Evolutionary conservation across 2,329 filamentous ascomycete species (phyloP).

Genomic region (Parascedosporium putredinis): DNA sequence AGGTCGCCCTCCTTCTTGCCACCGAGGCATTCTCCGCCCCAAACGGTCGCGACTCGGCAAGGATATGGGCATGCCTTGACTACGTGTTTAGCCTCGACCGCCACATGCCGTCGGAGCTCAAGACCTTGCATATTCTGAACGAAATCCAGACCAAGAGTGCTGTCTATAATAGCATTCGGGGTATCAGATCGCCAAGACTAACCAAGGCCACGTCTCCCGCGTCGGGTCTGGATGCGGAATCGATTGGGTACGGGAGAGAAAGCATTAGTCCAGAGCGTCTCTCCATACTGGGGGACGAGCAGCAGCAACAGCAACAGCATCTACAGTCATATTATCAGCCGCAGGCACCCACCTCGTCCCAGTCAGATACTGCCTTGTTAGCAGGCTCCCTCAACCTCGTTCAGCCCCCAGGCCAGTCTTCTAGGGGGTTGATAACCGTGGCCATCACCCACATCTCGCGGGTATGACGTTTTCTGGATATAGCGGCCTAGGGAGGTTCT

Average conservation of each 20-base stretch:
- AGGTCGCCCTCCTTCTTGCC: constrained; percentile 57
- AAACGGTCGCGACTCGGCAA: constrained; percentile 44
- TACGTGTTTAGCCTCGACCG: constrained; percentile 57
- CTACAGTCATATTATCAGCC: constrained; percentile 2
- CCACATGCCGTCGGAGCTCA: constrained; percentile 39
- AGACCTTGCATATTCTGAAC: constrained; percentile 48
- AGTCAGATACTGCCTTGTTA: background rate
- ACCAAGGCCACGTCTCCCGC: background rate
- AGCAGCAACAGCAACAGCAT: constrained; percentile 1
- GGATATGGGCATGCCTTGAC: constrained; percentile 63
- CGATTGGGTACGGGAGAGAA: background rate
- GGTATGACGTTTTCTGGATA: no score
- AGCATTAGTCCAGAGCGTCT: background rate
- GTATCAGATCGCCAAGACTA: background rate
- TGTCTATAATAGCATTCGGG: constrained; percentile 41
- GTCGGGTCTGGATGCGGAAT: background rate
- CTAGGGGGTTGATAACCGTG: background rate
- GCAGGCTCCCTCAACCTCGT: constrained; percentile 9
- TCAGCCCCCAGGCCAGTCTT: background rate
- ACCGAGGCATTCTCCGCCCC: constrained; percentile 55
- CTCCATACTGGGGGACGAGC: background rate
- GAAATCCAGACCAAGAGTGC: constrained; percentile 47
- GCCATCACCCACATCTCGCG: no score
- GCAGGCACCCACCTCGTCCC: background rate
- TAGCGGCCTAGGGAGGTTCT: no score